A percentile compares a stretch with the other conserved stretches of the same genome.
These are phyloP conservation scores for Candida coleopterorum DNA, from an alignment of 805 yeast genomes.

Conservation along the genomic window DNA sequence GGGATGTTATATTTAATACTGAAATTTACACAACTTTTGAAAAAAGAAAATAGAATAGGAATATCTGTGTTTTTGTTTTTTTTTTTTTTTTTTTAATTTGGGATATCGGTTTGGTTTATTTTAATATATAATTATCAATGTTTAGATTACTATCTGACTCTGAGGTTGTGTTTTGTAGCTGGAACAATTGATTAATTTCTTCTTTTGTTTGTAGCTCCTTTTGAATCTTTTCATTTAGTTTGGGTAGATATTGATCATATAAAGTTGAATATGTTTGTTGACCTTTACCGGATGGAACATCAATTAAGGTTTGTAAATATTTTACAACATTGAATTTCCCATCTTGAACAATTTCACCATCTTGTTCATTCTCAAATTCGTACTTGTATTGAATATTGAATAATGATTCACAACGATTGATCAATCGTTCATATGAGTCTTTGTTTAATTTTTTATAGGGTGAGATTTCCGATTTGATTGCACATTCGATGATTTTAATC, in stretches of 20 bases:
- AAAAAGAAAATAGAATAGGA: slow-evolving; percentile 25
- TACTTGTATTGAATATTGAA: slow-evolving; percentile 25
- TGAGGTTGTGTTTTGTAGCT: background rate
- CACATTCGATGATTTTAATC: slow-evolving; percentile 27
- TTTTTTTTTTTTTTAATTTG: background rate
- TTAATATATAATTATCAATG: background rate
- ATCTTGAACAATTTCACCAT: slow-evolving; percentile 4
- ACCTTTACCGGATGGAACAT: background rate
- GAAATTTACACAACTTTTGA: slow-evolving; percentile 52
- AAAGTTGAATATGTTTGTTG: background rate
- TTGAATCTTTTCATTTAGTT: slow-evolving; percentile 3
- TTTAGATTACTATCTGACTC: background rate
- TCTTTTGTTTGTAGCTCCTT: background rate
- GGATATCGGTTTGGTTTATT: background rate
- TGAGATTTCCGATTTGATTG: slow-evolving; percentile 14
- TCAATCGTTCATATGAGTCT: slow-evolving; percentile 11
- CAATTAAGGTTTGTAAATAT: slow-evolving; percentile 7
- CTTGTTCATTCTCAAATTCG: slow-evolving; percentile 19
- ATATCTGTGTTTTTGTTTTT: background rate
- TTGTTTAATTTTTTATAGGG: slow-evolving; percentile 8
- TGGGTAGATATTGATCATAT: slow-evolving; percentile 6
- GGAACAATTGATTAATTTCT: background rate
- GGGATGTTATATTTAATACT: slow-evolving; percentile 92
- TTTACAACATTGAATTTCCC: slow-evolving; percentile 8
- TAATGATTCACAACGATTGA: slow-evolving; percentile 20